Evolutionary conservation across 176 grass and related monocot species (phyloP), one percentile per base, ranked within the genome.

Genomic region (Oryza australiensis): DNA sequence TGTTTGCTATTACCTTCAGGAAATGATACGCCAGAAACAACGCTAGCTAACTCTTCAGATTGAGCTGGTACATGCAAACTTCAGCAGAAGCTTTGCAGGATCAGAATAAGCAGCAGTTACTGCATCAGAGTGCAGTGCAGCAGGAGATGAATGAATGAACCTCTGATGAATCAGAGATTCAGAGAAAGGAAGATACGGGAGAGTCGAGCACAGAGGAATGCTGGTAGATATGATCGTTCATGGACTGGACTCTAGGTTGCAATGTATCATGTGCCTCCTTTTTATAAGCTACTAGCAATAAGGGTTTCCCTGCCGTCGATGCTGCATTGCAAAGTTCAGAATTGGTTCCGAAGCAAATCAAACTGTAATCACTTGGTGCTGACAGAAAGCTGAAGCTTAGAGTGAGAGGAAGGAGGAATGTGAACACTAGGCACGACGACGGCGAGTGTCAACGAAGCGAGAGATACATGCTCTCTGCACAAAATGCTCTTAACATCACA

Each of bases 371-470:
- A 62, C 65, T 77, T 76, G 64, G 35, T 7, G 2, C 10, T 23
- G 35, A 29, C 4, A 64, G 34, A 67, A 69, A 40, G 28, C 5
- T 22, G n/a, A 76, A 76, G 46, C 82, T 60, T 84, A 28, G 62
- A 83, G 14, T 3, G 66, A 38, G 42, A 77, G 64, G 73, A 68
- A 62, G 18, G 26, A 8, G 12, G 14, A 22, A 22, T 49, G 28
- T 35, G 29, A 60, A 35, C 49, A 60, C 73, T 15, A 60, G 48
- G 48, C 73, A 84, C 80, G 66, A 72, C 66, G 85, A 20, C 23
- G 80, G 66, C 7, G 80, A 83, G 75, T 88, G 74, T 13, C 18
- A 6, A 8, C 34, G 13, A 87, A 72, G 86, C 64, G 7, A 81
- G 11, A 22, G 20, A 9, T 68, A 64, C 3, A 71, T 42, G 18